Percentiles rank a stretch among this genome's conserved stretches.
Conservation (phyloP, 768 basidiomycete genomes). For the Pleurotus citrinopileatus region DNA sequence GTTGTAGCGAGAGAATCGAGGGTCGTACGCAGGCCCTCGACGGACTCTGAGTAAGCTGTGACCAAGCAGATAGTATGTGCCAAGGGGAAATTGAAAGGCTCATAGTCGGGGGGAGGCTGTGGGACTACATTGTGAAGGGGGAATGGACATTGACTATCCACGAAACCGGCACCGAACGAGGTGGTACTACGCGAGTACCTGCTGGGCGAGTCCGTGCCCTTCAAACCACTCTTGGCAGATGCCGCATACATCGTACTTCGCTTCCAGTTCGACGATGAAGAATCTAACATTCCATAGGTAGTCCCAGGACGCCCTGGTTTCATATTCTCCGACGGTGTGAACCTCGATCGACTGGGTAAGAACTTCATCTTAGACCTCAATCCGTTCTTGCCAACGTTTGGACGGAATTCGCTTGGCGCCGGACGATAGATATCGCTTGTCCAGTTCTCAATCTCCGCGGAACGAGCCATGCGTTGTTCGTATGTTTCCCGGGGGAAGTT, state of each 20-base stretch:
- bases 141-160: constrained; percentile 85
- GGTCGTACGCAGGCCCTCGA: constrained; percentile 94
- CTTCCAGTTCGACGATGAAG: constrained; percentile 53
- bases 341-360: constrained; percentile 68
- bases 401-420: constrained; percentile 87
- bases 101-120: constrained; percentile 87
- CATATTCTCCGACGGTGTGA: constrained; percentile 68
- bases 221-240: constrained; percentile 38
- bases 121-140: constrained; percentile 87
- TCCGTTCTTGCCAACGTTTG: constrained; percentile 81
- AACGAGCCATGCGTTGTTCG: constrained; percentile 86
- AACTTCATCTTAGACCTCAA: constrained; percentile 55
- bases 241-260: constrained; percentile 52
- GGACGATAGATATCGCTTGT: constrained; percentile 92
- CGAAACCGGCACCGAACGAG: constrained; percentile 60
- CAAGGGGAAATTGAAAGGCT: constrained; percentile 95
- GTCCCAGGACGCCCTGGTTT: constrained; percentile 56
- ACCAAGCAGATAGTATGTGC: constrained; percentile 94
- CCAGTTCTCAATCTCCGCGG: constrained; percentile 94
- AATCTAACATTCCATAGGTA: constrained; percentile 65
- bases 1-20: constrained; percentile 98
- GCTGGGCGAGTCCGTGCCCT: constrained; percentile 66
- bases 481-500: constrained; percentile 93
- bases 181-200: constrained; percentile 80
- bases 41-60: constrained; percentile 96